Conservation (phyloP, 768 basidiomycete genomes). For the Naganishia randhawae region DNA sequence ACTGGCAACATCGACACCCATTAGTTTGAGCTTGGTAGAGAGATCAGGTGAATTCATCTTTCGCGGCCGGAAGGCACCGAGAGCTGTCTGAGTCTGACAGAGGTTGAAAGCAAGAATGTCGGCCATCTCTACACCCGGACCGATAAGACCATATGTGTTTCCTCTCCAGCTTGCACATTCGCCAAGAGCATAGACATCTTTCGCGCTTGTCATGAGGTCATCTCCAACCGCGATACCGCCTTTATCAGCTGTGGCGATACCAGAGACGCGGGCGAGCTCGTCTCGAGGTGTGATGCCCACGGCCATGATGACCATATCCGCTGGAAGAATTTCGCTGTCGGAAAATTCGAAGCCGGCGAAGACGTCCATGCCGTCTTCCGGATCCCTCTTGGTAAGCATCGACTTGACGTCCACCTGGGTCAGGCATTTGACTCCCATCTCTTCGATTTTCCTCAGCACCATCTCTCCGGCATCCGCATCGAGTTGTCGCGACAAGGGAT, state of each 20-base stretch:
- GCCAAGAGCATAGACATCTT: conserved; percentile 68
- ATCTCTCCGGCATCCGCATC: conserved; percentile 62
- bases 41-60: conserved; percentile 64
- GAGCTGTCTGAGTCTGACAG: conserved; percentile 56
- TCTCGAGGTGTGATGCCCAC: conserved; percentile 70
- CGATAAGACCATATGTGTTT: conserved; percentile 68
- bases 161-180: conserved; percentile 68
- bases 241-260: conserved; percentile 56
- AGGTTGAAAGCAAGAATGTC: conserved; percentile 71
- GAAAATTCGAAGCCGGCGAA: conserved; percentile 58
- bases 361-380: conserved; percentile 42
- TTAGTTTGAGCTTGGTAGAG: conserved; percentile 67
- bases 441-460: conserved; percentile 61
- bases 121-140: conserved; percentile 67
- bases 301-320: conserved; percentile 63
- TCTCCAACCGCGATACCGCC: conserved; percentile 64
- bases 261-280: conserved; percentile 60
- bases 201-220: conserved; percentile 58
- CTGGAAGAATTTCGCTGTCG: conserved; percentile 55
- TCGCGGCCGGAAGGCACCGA: conserved; percentile 53
- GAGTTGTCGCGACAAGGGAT: conserved; percentile 61
- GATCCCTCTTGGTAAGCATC: conserved; percentile 51
- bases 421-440: conserved; percentile 60
- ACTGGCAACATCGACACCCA: conserved; percentile 58
- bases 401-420: conserved; percentile 53